Percentiles rank a stretch among this genome's conserved stretches.
Conservation (phyloP, 1,284 basidiomycete genomes). For the Coniophora puteana region DNA sequence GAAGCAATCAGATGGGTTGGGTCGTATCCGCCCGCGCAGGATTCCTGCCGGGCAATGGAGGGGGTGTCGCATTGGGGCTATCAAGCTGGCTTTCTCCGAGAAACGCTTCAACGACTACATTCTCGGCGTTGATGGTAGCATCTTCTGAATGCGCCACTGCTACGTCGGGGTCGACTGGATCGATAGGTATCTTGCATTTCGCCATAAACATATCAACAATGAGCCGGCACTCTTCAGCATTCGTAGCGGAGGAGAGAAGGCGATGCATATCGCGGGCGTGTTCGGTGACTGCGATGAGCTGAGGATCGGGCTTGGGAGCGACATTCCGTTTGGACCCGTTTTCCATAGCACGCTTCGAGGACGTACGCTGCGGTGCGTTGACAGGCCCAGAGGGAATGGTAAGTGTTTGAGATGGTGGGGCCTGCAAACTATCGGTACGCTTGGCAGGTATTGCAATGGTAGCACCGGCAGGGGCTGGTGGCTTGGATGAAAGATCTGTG, state of each 20-base stretch:
- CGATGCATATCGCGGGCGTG: constrained; percentile 65
- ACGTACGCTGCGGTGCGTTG: constrained; percentile 8
- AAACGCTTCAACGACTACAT: constrained; percentile 46
- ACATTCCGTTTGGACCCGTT: constrained; percentile 7
- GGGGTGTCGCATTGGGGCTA: constrained; percentile 3
- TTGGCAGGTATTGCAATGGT: constrained; percentile 8
- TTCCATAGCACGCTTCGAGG: constrained; percentile 17
- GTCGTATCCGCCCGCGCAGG: too few relatives aligned
- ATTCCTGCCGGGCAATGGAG: background rate
- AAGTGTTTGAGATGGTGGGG: background rate
- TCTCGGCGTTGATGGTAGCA: constrained; percentile 34
- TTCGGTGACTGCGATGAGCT: constrained; percentile 27
- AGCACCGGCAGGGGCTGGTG: constrained; percentile 6
- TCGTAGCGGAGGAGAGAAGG: constrained; percentile 68
- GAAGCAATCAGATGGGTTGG: constrained; percentile 1
- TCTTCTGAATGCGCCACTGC: constrained; percentile 11
- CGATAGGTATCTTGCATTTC: constrained; percentile 49
- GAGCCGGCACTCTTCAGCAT: constrained; percentile 79
- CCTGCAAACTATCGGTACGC: constrained; percentile 3
- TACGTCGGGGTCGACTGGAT: constrained; percentile 24
- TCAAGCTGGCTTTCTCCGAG: constrained; percentile 33
- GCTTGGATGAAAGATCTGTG: too few relatives aligned
- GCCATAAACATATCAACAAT: constrained; percentile 79
- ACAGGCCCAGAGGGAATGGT: background rate
- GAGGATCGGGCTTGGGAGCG: constrained; percentile 3